phyloP scores from a whole-genome alignment of 2,329 filamentous ascomycete species.

The Botrytis cinerea region DNA sequence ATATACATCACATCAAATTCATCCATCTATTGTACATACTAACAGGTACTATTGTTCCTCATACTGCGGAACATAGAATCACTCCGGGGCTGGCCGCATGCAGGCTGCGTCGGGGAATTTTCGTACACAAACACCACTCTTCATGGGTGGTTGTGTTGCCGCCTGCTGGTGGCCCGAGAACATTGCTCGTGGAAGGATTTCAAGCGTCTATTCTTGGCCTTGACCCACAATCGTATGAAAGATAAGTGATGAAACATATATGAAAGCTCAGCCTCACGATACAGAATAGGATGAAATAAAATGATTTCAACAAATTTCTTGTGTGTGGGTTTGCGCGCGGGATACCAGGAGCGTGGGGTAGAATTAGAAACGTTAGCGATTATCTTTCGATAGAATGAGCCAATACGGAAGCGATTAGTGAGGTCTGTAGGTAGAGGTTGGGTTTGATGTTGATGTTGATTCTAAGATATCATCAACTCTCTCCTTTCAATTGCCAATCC shows the following conservation, averaged over 20 bases:
- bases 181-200: neutral
- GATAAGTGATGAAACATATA: neutral
- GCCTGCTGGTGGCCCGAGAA: neutral
- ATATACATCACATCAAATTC: neutral
- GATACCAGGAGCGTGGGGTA: neutral
- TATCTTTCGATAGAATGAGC: neutral
- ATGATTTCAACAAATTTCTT: neutral
- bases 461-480: no score
- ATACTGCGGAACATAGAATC: neutral
- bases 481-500: neutral
- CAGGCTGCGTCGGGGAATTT: neutral
- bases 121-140: neutral
- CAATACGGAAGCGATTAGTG: neutral
- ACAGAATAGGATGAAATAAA: neutral
- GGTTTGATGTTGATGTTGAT: neutral
- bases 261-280: neutral
- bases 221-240: neutral
- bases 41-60: neutral
- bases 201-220: neutral
- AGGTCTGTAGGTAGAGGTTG: neutral
- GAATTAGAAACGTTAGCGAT: neutral
- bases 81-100: neutral
- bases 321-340: neutral
- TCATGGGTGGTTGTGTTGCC: conserved; percentile 1
- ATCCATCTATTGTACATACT: neutral